A percentile compares a stretch with the other conserved stretches of the same genome.
These are phyloP conservation scores for Russula ochroleuca DNA, from an alignment of 768 basidiomycete species.

Conservation along the genomic window DNA sequence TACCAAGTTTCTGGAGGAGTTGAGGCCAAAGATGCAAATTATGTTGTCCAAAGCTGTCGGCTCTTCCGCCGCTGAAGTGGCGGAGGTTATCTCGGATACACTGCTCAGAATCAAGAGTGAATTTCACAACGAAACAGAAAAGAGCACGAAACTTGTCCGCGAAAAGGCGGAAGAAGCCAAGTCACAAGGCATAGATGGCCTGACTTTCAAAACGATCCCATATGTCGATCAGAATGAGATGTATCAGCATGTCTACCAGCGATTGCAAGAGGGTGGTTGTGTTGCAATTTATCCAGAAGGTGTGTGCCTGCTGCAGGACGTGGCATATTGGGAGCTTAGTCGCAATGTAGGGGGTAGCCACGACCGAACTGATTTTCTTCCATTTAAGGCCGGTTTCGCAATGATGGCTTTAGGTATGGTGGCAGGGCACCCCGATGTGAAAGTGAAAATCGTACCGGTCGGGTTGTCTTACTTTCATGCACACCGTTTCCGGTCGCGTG, in stretches of 20 bases:
- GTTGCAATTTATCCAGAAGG: constrained; percentile 99
- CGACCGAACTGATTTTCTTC: constrained; percentile 92
- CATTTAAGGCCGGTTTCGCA: constrained; percentile 94
- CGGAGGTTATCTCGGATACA: constrained; percentile 86
- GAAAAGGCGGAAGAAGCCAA: constrained; percentile 63
- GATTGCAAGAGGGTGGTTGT: constrained; percentile 76
- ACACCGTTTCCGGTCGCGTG: constrained; percentile 87
- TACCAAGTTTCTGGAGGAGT: constrained; percentile 72
- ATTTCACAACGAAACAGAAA: constrained; percentile 76
- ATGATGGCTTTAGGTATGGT: constrained; percentile 98
- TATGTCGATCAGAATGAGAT: constrained; percentile 92
- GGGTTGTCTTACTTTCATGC: constrained; percentile 38
- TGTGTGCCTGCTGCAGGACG: constrained; percentile 34
- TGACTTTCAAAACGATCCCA: constrained; percentile 80
- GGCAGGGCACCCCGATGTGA: constrained; percentile 79
- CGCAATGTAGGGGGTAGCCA: constrained; percentile 83
- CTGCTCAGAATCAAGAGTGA: constrained; percentile 79
- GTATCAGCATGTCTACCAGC: constrained; percentile 90
- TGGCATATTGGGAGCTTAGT: constrained; percentile 12
- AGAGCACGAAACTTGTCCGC: constrained; percentile 59
- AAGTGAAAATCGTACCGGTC: constrained; percentile 85
- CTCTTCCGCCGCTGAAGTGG: constrained; percentile 75
- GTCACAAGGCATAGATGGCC: constrained; percentile 53
- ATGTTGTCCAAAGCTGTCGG: constrained; percentile 77
- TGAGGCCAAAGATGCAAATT: constrained; percentile 77